phyloP scores from a whole-genome alignment of 306 rosid genomes.

The Quercus rubra region DNA sequence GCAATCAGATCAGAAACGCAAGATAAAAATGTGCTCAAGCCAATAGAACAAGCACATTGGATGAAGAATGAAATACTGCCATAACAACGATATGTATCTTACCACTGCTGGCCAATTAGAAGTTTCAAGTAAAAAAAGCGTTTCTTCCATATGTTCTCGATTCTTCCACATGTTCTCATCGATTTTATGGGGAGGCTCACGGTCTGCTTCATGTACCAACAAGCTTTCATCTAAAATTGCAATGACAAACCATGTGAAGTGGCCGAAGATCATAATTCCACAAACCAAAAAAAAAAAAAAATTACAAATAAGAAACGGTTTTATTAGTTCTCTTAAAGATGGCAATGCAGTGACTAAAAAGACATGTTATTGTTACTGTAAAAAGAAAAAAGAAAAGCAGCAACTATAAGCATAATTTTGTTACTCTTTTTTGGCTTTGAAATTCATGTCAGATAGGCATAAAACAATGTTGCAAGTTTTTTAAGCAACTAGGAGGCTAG shows the following conservation, averaged over 20 bases:
- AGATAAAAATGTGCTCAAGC: conserved; percentile 8
- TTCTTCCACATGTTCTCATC: conserved; percentile 99
- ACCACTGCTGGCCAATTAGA: conserved; percentile 73
- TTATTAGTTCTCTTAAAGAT: background rate
- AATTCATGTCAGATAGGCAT: background rate
- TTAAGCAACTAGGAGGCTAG: too few relatives aligned
- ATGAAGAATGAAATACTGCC: background rate
- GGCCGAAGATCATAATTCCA: conserved; percentile 14
- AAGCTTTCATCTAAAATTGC: conserved; percentile 43
- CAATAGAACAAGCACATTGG: background rate
- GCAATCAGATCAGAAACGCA: conserved; percentile 27
- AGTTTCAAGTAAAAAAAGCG: conserved; percentile 60
- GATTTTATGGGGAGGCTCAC: conserved; percentile 79
- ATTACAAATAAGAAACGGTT: background rate
- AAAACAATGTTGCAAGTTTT: background rate
- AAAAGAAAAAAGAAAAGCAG: background rate
- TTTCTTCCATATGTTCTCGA: conserved; percentile 86
- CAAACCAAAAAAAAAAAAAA: background rate
- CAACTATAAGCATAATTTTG: background rate
- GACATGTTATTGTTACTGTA: background rate
- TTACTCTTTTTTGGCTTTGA: background rate
- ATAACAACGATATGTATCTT: conserved; percentile 12
- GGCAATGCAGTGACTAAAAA: background rate
- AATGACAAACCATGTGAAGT: conserved; percentile 18
- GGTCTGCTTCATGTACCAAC: conserved; percentile 50